A percentile compares a stretch with the other conserved stretches of the same genome.
Evolutionary conservation across 2,329 filamentous ascomycete species (phyloP).

Genomic region (Zymoseptoria passerinii): DNA sequence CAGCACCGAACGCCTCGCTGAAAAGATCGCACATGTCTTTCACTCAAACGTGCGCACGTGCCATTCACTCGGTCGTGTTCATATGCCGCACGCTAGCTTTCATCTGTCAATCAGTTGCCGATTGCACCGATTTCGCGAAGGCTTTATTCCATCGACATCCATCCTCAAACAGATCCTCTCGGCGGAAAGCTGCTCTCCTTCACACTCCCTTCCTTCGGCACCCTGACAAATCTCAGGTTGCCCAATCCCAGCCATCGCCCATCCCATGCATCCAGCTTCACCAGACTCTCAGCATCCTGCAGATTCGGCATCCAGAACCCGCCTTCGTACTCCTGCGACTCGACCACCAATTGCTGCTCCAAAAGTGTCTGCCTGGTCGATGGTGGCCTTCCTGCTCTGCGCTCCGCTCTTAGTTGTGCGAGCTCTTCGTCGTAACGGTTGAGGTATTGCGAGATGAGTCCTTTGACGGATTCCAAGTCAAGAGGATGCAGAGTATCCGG

Average conservation of each 20-base stretch:
- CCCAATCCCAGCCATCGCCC: slow-evolving; percentile 75
- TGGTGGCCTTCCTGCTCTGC: slow-evolving; percentile 71
- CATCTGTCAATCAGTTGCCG: not conserved
- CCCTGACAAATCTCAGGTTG: slow-evolving; percentile 66
- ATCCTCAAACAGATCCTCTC: slow-evolving; percentile 30
- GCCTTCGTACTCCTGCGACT: slow-evolving; percentile 70
- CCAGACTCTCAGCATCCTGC: slow-evolving; percentile 55
- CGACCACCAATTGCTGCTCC: slow-evolving; percentile 58
- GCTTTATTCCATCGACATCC: not conserved
- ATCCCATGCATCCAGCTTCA: slow-evolving; percentile 65
- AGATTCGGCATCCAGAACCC: slow-evolving; percentile 87
- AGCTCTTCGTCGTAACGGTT: slow-evolving; percentile 66
- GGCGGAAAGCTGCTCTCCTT: slow-evolving; percentile 74
- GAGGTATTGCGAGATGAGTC: slow-evolving; percentile 38
- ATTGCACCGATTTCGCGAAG: not conserved
- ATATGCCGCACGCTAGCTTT: not conserved
- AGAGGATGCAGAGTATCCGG: slow-evolving; percentile 38
- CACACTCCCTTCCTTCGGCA: slow-evolving; percentile 56
- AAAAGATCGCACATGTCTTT: not conserved
- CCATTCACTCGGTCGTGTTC: not conserved
- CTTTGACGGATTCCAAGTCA: slow-evolving; percentile 49
- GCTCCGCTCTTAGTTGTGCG: slow-evolving; percentile 54
- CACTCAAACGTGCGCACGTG: not conserved
- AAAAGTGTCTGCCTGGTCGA: slow-evolving; percentile 70
- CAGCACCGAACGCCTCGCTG: not conserved